Percentiles rank a stretch among this genome's conserved stretches.
Evolutionary conservation across 192 early-diverging fungal genomes (phyloP).

Genomic region (Coemansia sp.): DNA sequence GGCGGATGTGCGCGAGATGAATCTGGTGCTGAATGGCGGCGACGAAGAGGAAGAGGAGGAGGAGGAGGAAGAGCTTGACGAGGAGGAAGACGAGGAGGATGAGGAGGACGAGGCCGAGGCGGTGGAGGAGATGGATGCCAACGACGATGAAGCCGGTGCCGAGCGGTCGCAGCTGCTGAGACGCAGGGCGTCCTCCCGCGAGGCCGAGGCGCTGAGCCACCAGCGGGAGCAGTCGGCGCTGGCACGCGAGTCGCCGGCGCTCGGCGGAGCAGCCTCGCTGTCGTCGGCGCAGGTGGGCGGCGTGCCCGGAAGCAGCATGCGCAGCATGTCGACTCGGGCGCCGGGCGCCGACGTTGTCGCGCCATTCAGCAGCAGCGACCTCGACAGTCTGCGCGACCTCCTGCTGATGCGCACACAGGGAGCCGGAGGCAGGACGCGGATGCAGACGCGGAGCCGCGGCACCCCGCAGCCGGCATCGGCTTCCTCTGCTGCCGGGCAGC

Average conservation of each 20-base stretch:
- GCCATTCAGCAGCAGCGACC: conserved; percentile 18
- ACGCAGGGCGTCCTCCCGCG: conserved; percentile 12
- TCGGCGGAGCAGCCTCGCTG: conserved; percentile 14
- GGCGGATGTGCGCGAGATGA: conserved; percentile 60
- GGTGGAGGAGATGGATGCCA: conserved; percentile 6
- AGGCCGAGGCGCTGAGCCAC: conserved; percentile 32
- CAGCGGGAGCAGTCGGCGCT: conserved; percentile 42
- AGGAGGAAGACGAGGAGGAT: conserved; percentile 16
- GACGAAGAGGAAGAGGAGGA: conserved; percentile 15
- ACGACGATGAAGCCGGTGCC: conserved; percentile 7
- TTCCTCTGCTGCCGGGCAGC: too few relatives aligned
- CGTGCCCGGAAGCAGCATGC: conserved; percentile 24
- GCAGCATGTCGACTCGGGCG: conserved; percentile 13
- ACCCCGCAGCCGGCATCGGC: background rate
- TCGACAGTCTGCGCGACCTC: conserved; percentile 29
- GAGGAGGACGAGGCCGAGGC: conserved; percentile 16
- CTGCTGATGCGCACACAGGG: conserved; percentile 30
- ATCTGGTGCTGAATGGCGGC: conserved; percentile 57
- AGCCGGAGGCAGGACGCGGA: background rate
- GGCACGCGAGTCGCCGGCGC: conserved; percentile 23
- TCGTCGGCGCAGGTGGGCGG: conserved; percentile 43
- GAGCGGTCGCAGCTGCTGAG: conserved; percentile 7
- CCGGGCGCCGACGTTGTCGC: conserved; percentile 37
- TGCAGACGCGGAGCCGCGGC: background rate
- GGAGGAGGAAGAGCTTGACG: conserved; percentile 16